Evolutionary conservation across 1,284 basidiomycete species (phyloP), one percentile per base, ranked within the genome.

Genomic region (Naganishia sp.): DNA sequence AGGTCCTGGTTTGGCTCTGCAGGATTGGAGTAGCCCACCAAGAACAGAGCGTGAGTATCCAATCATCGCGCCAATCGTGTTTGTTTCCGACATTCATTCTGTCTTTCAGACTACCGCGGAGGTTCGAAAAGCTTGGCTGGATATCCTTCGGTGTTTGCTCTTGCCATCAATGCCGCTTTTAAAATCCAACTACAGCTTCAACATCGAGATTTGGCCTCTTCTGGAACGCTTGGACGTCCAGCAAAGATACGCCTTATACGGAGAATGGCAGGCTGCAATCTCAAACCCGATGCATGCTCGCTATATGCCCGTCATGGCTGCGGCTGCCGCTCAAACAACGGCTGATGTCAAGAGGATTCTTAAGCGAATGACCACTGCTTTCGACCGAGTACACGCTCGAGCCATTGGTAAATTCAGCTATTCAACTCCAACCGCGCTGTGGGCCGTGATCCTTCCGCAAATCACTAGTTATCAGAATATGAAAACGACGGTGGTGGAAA

Each of bases 381-480:
- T 56, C 5, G 77, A 79, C 53, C 61, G 75, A 31, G 74, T 74
- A 7, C 76, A 77, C 15, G 89, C 93, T 21, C 89, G 94, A 21
- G 86, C 89, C 2, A 87, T 99, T n/a, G 94, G 93, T 11, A 98
- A 98, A 79, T 82, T 95, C 54, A 91, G 91, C 6, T 93, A 97
- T 75, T 89, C 90, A 15, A 96, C 98, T 75, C 96, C 96, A 2
- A 89, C 87, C 71, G 88, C 95, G 61, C 88, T 99, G 72, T 99
- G 98, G 82, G 81, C 85, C 17, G 90, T 90, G 67, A 92, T 90
- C 0, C 87, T 99, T 58, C 88, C 89, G 71, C 96, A 99, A 80
- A 90, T 98, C 67, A 94, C 94, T 87, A 88, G 92, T 21, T 99
- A 99, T 75, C 92, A 96, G 74, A 99, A 98, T 77, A 83, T 99